These are phyloP conservation scores for Epichloe gansuensis DNA, from an alignment of 2,329 filamentous ascomycete species.

Conservation along the genomic window DNA sequence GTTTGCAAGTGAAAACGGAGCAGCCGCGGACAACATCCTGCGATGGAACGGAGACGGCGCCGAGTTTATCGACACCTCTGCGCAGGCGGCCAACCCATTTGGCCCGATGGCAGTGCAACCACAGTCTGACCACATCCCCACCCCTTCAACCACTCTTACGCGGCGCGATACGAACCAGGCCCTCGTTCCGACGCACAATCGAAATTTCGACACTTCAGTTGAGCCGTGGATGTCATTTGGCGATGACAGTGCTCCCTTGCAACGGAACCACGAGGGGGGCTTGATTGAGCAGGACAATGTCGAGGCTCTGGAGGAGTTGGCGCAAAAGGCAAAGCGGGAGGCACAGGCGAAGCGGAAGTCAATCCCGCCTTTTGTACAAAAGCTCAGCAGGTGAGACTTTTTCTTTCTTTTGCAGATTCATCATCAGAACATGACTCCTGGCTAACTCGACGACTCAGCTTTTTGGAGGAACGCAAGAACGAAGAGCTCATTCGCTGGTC, in stretches of 20 bases:
- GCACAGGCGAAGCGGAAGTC: constrained; percentile 84
- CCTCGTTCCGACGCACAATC: constrained; percentile 31
- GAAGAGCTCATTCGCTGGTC: constrained; percentile 96
- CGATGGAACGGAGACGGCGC: constrained; percentile 32
- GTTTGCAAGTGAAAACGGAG: constrained; percentile 31
- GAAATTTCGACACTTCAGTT: constrained; percentile 25
- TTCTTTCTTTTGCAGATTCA: background rate
- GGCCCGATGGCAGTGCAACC: constrained; percentile 25
- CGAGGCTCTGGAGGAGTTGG: constrained; percentile 66
- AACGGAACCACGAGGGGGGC: constrained; percentile 23
- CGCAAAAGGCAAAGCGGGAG: constrained; percentile 72
- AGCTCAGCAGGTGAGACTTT: constrained; percentile 72
- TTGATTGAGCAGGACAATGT: constrained; percentile 52
- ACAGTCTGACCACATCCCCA: constrained; percentile 19
- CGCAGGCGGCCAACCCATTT: constrained; percentile 23
- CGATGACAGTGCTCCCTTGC: constrained; percentile 26
- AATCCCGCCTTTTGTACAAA: constrained; percentile 95
- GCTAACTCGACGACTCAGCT: constrained; percentile 39
- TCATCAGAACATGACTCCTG: background rate
- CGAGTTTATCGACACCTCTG: constrained; percentile 23
- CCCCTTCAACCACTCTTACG: constrained; percentile 38
- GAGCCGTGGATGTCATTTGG: constrained; percentile 31
- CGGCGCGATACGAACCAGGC: constrained; percentile 38
- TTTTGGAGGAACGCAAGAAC: constrained; percentile 84
- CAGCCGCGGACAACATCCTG: constrained; percentile 33